These are phyloP conservation scores for Magnusiomyces paraingens DNA, from an alignment of 1,139 yeast genomes.

Conservation along the genomic window DNA sequence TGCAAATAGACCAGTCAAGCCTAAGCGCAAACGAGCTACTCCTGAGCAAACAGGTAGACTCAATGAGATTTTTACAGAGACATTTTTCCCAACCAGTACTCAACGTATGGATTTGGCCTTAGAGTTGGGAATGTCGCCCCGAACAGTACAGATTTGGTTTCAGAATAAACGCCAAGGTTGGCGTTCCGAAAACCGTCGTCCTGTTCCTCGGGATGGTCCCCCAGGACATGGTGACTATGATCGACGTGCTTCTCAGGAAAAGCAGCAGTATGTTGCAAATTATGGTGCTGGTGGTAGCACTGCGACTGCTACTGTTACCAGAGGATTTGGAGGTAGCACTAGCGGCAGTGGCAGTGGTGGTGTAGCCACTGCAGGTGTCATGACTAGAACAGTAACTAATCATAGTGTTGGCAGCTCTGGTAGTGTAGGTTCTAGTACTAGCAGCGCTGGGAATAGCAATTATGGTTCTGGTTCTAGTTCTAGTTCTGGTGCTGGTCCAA, in stretches of 20 bases:
- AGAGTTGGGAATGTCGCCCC: slow-evolving; percentile 37
- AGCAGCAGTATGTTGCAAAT: no score
- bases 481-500: no score
- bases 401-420: no score
- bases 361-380: no score
- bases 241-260: background rate
- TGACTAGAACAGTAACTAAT: no score
- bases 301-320: no score
- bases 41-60: slow-evolving; percentile 31
- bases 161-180: slow-evolving; percentile 36
- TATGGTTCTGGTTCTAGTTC: no score
- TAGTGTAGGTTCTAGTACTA: background rate
- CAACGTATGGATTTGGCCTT: slow-evolving; percentile 31
- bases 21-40: slow-evolving; percentile 35
- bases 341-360: no score
- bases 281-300: no score
- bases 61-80: slow-evolving; percentile 32
- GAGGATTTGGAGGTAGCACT: no score
- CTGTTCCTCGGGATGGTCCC: slow-evolving; percentile 25
- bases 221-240: slow-evolving; percentile 2
- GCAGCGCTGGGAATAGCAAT: background rate
- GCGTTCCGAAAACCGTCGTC: slow-evolving; percentile 30
- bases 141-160: slow-evolving; percentile 38
- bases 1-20: slow-evolving; percentile 23
- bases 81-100: slow-evolving; percentile 36